These are phyloP conservation scores for Huntiella abstrusa DNA, from an alignment of 2,329 filamentous ascomycete species.

Conservation along the genomic window DNA sequence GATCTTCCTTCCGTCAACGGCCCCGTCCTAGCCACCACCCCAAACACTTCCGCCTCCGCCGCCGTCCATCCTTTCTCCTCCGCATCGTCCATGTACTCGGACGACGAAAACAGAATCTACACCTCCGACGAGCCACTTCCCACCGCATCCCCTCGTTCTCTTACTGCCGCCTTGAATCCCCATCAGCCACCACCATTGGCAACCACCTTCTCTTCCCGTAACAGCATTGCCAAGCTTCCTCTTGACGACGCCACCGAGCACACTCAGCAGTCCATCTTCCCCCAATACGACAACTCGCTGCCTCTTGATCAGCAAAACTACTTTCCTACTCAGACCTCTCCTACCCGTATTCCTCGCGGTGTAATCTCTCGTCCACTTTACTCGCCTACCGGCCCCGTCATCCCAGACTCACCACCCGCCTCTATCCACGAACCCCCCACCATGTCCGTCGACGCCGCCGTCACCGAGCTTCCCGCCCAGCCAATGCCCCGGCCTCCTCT, in stretches of 20 bases:
- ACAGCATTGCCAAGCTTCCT: slow-evolving; percentile 38
- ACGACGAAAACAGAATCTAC: not conserved
- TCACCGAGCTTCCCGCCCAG: slow-evolving; percentile 12
- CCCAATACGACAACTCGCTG: slow-evolving; percentile 49
- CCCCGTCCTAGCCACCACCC: slow-evolving; percentile 14
- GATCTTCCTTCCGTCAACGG: not conserved
- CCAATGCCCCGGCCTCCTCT: slow-evolving; percentile 21
- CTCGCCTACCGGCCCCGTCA: slow-evolving; percentile 19
- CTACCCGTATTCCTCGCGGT: slow-evolving; percentile 41
- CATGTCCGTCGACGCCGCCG: not conserved
- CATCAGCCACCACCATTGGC: slow-evolving; percentile 1
- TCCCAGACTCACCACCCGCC: not conserved
- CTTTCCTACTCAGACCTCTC: slow-evolving; percentile 45
- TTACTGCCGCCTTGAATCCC: not conserved
- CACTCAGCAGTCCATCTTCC: slow-evolving; percentile 54
- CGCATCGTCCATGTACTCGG: not conserved
- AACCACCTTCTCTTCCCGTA: slow-evolving; percentile 17
- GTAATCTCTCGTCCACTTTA: slow-evolving; percentile 50
- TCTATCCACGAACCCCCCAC: not conserved
- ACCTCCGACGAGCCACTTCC: slow-evolving; percentile 1
- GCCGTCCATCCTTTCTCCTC: slow-evolving; percentile 4
- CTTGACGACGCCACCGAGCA: slow-evolving; percentile 18
- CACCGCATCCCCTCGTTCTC: not conserved
- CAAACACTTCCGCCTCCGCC: slow-evolving; percentile 13
- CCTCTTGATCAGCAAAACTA: slow-evolving; percentile 51